These are phyloP conservation scores for Saitozyma sp. DNA, from an alignment of 768 basidiomycete species.

Conservation along the genomic window DNA sequence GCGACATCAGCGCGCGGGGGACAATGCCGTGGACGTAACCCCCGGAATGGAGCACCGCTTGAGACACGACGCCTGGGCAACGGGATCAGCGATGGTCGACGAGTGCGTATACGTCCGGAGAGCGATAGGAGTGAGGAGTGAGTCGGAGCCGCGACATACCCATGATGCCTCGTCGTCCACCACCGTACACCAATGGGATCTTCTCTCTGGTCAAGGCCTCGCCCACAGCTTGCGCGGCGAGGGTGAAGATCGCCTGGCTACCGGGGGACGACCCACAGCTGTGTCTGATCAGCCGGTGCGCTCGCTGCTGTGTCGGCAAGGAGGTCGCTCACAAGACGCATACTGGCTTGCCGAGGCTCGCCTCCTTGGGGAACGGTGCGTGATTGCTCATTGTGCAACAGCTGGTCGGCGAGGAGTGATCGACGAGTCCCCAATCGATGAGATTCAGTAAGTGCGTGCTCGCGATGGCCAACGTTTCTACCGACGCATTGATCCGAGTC, in stretches of 20 bases:
- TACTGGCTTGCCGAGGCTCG: slow-evolving; percentile 33
- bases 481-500: no score
- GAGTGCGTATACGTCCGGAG: background rate
- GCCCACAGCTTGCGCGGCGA: slow-evolving; percentile 76
- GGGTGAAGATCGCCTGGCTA: slow-evolving; percentile 61
- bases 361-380: slow-evolving; percentile 28
- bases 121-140: background rate
- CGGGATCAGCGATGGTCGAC: background rate
- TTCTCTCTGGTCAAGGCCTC: slow-evolving; percentile 64
- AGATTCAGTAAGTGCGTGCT: no score
- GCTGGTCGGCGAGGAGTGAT: no score
- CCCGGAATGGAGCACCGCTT: slow-evolving; percentile 61
- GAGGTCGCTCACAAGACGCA: slow-evolving; percentile 47
- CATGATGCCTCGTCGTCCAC: slow-evolving; percentile 82
- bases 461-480: no score
- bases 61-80: slow-evolving; percentile 54
- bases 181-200: slow-evolving; percentile 79
- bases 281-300: background rate
- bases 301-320: background rate
- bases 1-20: slow-evolving; percentile 66
- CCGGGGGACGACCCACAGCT: slow-evolving; percentile 75
- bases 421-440: no score
- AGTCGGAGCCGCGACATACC: slow-evolving; percentile 56
- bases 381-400: no score
- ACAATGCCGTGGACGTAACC: slow-evolving; percentile 76